Evolutionary conservation across 768 basidiomycete species (phyloP).

Genomic region (Rhodotorula toruloides): DNA sequence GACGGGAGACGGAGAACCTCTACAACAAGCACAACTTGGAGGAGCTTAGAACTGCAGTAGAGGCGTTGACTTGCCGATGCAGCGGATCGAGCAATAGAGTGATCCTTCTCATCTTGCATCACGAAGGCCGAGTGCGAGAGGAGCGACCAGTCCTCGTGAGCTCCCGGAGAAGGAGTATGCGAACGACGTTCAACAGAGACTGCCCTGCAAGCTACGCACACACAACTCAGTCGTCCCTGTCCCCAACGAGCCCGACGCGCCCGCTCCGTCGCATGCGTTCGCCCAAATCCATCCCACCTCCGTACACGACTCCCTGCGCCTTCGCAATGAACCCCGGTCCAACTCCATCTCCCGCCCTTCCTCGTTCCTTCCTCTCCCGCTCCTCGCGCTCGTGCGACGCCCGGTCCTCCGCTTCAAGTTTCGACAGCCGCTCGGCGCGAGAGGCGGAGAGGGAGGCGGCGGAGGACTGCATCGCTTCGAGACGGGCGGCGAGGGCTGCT

Average conservation of each 20-base stretch:
- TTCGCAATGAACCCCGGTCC: constrained; percentile 64
- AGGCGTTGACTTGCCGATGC: too few relatives aligned
- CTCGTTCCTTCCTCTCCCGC: constrained; percentile 65
- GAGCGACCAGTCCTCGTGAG: too few relatives aligned
- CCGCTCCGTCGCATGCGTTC: constrained; percentile 46
- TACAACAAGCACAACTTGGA: too few relatives aligned
- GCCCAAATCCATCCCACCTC: constrained; percentile 41
- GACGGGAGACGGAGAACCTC: too few relatives aligned
- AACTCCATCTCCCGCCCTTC: constrained; percentile 55
- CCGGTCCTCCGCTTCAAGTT: constrained; percentile 68
- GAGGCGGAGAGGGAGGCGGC: constrained; percentile 64
- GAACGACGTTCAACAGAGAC: too few relatives aligned
- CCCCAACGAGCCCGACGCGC: constrained; percentile 46
- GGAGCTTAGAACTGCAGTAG: too few relatives aligned
- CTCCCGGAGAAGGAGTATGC: too few relatives aligned
- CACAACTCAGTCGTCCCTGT: constrained; percentile 26
- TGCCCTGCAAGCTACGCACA: too few relatives aligned
- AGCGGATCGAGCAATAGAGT: too few relatives aligned
- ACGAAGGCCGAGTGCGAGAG: too few relatives aligned
- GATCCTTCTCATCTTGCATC: too few relatives aligned
- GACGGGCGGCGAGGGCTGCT: constrained; percentile 69
- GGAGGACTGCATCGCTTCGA: constrained; percentile 79
- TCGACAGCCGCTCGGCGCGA: constrained; percentile 65
- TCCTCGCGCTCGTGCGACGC: constrained; percentile 59
- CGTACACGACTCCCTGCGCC: constrained; percentile 76